A percentile compares a stretch with the other conserved stretches of the same genome.
These are phyloP conservation scores for Colletotrichum endophyticum DNA, from an alignment of 2,329 filamentous ascomycete species.

Conservation along the genomic window DNA sequence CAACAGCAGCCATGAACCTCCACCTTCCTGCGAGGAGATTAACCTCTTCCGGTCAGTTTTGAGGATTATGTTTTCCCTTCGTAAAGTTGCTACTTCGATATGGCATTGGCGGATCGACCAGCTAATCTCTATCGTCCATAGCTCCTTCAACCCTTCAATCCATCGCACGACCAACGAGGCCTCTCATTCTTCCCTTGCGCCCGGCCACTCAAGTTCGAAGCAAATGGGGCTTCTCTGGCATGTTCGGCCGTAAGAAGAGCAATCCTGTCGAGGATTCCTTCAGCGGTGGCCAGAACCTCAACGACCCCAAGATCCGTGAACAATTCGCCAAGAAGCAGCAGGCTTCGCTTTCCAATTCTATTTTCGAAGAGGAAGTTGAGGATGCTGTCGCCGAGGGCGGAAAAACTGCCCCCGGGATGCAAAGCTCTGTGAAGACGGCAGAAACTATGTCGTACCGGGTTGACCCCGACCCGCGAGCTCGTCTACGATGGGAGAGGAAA, in stretches of 20 bases:
- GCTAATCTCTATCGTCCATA: neutral
- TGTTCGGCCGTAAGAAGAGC: conserved; percentile 32
- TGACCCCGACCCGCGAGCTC: conserved; percentile 76
- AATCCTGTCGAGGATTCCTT: conserved; percentile 16
- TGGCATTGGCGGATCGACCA: conserved; percentile 6
- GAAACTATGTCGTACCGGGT: conserved; percentile 66
- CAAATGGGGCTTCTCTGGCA: conserved; percentile 45
- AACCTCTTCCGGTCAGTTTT: conserved; percentile 19
- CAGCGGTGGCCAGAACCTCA: conserved; percentile 39
- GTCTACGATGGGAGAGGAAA: conserved; percentile 80
- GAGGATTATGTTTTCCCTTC: neutral
- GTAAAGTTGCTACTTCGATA: neutral
- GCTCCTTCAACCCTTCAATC: conserved; percentile 7
- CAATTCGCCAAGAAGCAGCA: conserved; percentile 39
- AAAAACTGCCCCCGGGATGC: conserved; percentile 23
- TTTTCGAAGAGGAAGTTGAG: conserved; percentile 66
- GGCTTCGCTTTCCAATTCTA: conserved; percentile 56
- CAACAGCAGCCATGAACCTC: conserved; percentile 22
- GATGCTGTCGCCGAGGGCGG: conserved; percentile 38
- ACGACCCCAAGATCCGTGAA: conserved; percentile 46
- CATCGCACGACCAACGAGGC: neutral
- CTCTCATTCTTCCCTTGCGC: conserved; percentile 25
- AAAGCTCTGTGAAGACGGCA: conserved; percentile 41
- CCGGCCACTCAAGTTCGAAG: conserved; percentile 39
- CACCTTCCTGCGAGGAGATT: conserved; percentile 24